Base-by-base conservation (phyloP, 2,329 filamentous ascomycete species). In the Cucurbitaria berberidis region DNA sequence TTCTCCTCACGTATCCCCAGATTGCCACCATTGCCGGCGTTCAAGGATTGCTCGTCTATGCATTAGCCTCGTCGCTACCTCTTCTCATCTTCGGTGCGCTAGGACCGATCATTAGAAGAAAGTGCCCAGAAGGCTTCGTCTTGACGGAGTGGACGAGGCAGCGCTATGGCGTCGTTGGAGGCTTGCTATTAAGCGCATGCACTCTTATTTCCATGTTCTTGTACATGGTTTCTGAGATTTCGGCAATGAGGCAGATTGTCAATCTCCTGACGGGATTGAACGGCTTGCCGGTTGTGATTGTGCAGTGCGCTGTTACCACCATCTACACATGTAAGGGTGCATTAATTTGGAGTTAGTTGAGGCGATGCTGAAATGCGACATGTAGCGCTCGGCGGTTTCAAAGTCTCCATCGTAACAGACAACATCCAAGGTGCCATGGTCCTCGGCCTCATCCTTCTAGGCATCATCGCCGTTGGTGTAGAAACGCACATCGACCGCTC, bases 181-280 rank as follows among this genome's bases (percentile, higher is more conserved):
- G 87, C 47, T 76, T 93, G 32, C 93, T 90, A 70, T 80, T 95
- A 57, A 91, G 89, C 72, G 82, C 89, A 65, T 81, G 93, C 78
- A 92, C 89, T 39, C 80, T 93, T 44, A 86, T 92, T 44, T 93
- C 90, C 1, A 82, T 95, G 64, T 95, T 93, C 73, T 74, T 95
- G 45, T 95, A 93, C 80, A 93, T 95, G 90, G 86, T 93, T 22
- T 86, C 89, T 18, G 90, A 95, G 78, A 81, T 95, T 38, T 93
- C 89, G 8, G 89, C 90, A 11, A 80, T 95, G 24, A 89, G 91
- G 45, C 90, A 93, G 74, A 90, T 93, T 34, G 82, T 93, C 65
- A 88, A 77, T 53, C 82, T 88, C 8, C 76, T 95, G 63, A 93
- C 90, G 0, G 89, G 89, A 1, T 80, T 95, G 34, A 81, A 93